Conservation (phyloP, 2,329 filamentous ascomycete species). For the Pseudogymnoascus pannorum region DNA sequence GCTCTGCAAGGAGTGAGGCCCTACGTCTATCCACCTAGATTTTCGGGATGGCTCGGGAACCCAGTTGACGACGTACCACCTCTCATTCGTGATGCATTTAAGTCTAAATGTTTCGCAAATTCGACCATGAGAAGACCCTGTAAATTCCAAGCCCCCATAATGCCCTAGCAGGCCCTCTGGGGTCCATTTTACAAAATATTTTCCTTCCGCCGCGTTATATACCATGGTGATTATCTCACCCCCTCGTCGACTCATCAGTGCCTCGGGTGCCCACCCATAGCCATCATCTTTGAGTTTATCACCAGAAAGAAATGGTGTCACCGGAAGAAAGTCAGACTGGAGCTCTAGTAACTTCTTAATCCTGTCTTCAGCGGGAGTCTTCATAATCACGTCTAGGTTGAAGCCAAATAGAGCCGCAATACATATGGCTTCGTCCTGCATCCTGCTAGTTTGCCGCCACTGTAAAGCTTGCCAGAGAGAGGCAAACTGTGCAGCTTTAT, state of each 20-base stretch:
- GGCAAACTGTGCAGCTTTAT: not conserved
- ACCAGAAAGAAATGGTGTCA: slow-evolving; percentile 11
- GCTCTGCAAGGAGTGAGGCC: too few relatives aligned
- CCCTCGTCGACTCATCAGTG: not conserved
- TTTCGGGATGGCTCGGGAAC: too few relatives aligned
- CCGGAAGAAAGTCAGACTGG: slow-evolving; percentile 2
- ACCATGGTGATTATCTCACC: not conserved
- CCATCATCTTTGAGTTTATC: slow-evolving; percentile 7
- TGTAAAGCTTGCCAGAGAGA: not conserved
- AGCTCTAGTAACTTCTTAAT: not conserved
- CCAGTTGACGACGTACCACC: too few relatives aligned
- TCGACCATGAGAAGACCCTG: too few relatives aligned
- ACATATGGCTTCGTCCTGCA: not conserved
- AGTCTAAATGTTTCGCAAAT: too few relatives aligned
- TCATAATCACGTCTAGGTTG: not conserved
- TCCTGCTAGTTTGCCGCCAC: not conserved
- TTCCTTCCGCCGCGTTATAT: not conserved
- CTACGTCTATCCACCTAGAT: too few relatives aligned
- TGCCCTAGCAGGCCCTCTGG: not conserved
- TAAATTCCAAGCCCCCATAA: not conserved
- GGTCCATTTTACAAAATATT: not conserved
- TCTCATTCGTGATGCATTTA: too few relatives aligned
- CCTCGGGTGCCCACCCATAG: slow-evolving; percentile 13
- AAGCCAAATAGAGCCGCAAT: not conserved
- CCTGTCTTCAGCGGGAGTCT: not conserved